Conservation (phyloP, 192 early-diverging fungal species). For the Chytriomyces hyalinus region DNA sequence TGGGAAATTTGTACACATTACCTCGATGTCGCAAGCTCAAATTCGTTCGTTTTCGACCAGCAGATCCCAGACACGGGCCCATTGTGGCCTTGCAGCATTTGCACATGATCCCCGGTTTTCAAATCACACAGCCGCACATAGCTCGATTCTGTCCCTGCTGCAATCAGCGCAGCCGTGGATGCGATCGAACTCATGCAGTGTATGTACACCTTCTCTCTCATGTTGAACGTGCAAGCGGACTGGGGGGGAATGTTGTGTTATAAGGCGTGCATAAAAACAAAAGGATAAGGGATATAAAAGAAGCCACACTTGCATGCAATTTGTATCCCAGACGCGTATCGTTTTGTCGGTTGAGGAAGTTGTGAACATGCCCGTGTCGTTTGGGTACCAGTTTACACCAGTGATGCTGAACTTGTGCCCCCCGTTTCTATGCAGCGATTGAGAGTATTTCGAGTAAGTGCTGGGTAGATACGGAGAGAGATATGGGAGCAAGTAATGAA, state of each 20-base stretch:
- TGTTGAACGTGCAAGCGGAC: constrained; percentile 71
- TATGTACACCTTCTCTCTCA: constrained; percentile 70
- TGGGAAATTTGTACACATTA: constrained; percentile 9
- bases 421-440: constrained; percentile 10
- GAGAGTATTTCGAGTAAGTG: neutral
- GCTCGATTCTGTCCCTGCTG: constrained; percentile 73
- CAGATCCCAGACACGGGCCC: constrained; percentile 60
- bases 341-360: constrained; percentile 79
- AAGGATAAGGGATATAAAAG: neutral
- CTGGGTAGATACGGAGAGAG: constrained; percentile 5
- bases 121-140: constrained; percentile 83
- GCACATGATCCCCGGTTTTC: constrained; percentile 56
- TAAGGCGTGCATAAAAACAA: constrained; percentile 3
- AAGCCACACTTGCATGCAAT: constrained; percentile 63
- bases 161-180: constrained; percentile 71
- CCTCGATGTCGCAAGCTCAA: constrained; percentile 76
- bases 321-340: constrained; percentile 83
- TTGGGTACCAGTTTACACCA: constrained; percentile 78
- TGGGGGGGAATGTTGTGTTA: constrained; percentile 28
- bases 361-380: constrained; percentile 84
- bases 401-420: constrained; percentile 75
- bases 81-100: constrained; percentile 57
- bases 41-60: constrained; percentile 81
- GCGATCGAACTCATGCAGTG: constrained; percentile 81
- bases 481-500: constrained; percentile 34